Evolutionary conservation across 1,284 basidiomycete genomes (phyloP).

Genomic region (Acaromyces ingoldii): DNA sequence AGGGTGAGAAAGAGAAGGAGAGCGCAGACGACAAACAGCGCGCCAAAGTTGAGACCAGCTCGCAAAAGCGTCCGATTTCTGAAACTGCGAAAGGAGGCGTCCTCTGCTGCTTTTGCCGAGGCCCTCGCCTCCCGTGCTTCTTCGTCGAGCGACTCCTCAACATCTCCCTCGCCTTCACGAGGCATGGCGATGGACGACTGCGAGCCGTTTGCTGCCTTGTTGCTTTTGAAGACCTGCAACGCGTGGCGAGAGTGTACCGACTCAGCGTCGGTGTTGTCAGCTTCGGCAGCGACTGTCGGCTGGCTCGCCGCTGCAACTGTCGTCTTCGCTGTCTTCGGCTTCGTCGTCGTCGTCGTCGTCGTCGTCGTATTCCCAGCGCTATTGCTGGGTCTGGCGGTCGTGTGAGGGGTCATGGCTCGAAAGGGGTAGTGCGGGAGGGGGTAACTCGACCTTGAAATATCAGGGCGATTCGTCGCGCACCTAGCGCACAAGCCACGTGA

Average conservation of each 20-base stretch:
- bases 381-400: no score
- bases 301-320: no score
- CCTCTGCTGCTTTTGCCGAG: neutral
- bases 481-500: no score
- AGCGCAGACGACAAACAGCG: constrained; percentile 33
- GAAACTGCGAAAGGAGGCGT: neutral
- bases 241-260: constrained; percentile 6
- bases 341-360: no score
- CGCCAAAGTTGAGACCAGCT: constrained; percentile 19
- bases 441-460: no score
- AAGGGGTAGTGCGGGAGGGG: no score
- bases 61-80: constrained; percentile 18
- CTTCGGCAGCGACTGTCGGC: no score
- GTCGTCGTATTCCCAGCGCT: no score
- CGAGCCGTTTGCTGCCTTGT: neutral
- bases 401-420: no score
- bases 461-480: no score
- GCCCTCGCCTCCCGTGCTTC: neutral
- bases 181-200: neutral
- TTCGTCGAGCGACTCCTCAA: neutral
- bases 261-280: no score
- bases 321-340: no score
- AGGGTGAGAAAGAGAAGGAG: constrained; percentile 27
- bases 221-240: constrained; percentile 2
- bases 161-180: neutral